Percentiles rank a stretch among this genome's conserved stretches.
Evolutionary conservation across 2,329 filamentous ascomycete genomes (phyloP).

Genomic region (Pseudohalonectria lignicola): DNA sequence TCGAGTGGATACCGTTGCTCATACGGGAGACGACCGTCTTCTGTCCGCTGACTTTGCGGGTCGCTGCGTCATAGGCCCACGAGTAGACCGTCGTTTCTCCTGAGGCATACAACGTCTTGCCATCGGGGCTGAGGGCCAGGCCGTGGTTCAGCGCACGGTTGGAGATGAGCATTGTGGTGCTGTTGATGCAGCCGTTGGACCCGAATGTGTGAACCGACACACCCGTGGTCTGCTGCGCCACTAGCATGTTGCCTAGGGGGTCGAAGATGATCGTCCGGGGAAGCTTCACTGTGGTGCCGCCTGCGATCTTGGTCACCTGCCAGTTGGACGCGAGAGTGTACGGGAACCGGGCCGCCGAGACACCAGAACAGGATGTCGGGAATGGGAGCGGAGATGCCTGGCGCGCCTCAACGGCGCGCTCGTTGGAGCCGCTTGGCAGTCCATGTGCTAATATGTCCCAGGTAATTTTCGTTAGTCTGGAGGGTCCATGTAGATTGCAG

Average conservation of each 20-base stretch:
- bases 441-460: neutral
- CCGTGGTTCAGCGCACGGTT: slow-evolving; percentile 26
- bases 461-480: neutral
- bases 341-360: slow-evolving; percentile 19
- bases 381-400: slow-evolving; percentile 13
- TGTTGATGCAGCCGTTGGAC: slow-evolving; percentile 25
- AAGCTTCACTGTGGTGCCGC: slow-evolving; percentile 15
- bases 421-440: neutral
- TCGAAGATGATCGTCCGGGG: slow-evolving; percentile 25
- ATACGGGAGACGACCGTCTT: slow-evolving; percentile 26
- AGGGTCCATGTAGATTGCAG: neutral
- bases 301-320: slow-evolving; percentile 26
- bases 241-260: slow-evolving; percentile 23
- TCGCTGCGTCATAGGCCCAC: slow-evolving; percentile 44
- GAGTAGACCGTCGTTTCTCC: slow-evolving; percentile 33
- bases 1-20: slow-evolving; percentile 26
- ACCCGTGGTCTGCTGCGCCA: slow-evolving; percentile 22
- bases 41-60: slow-evolving; percentile 31
- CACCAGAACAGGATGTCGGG: slow-evolving; percentile 21
- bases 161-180: slow-evolving; percentile 22
- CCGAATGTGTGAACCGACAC: slow-evolving; percentile 28
- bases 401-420: no score
- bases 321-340: slow-evolving; percentile 22
- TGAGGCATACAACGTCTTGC: slow-evolving; percentile 25
- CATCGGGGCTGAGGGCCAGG: slow-evolving; percentile 24